These are phyloP conservation scores for Stentor roeselii DNA, from an alignment of 73 alveolate species.

Conservation along the genomic window DNA sequence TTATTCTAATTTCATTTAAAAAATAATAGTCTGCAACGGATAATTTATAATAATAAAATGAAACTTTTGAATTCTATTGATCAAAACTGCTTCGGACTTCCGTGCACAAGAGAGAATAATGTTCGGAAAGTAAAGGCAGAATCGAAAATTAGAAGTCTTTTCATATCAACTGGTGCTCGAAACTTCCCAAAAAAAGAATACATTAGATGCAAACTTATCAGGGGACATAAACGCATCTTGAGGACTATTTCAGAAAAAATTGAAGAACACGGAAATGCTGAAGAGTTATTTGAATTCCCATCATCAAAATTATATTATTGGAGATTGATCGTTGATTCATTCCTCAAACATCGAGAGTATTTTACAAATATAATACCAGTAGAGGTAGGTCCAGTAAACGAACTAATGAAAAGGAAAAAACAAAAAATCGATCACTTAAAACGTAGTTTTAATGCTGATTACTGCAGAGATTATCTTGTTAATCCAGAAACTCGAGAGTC, in stretches of 20 bases:
- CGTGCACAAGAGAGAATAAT: not conserved
- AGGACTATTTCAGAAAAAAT: not conserved
- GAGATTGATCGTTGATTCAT: not conserved
- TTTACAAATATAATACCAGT: not conserved
- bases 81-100: not conserved
- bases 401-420: conserved; percentile 3
- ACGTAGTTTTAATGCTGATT: conserved; percentile 11
- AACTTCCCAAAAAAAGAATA: conserved; percentile 21
- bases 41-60: not conserved
- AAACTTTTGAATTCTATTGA: not conserved
- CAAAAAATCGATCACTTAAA: not conserved
- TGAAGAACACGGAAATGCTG: no score
- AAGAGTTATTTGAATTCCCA: not conserved
- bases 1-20: no score
- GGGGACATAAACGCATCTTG: conserved; percentile 7
- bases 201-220: not conserved
- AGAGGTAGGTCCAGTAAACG: conserved; percentile 5
- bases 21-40: not conserved
- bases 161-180: not conserved
- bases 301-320: not conserved
- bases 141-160: not conserved
- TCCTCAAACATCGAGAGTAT: not conserved
- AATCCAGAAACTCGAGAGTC: conserved; percentile 11
- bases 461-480: conserved; percentile 9
- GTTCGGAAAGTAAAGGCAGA: not conserved